Base-by-base conservation (phyloP, 2,329 filamentous ascomycete species). In the Pleoardoris graminearum region DNA sequence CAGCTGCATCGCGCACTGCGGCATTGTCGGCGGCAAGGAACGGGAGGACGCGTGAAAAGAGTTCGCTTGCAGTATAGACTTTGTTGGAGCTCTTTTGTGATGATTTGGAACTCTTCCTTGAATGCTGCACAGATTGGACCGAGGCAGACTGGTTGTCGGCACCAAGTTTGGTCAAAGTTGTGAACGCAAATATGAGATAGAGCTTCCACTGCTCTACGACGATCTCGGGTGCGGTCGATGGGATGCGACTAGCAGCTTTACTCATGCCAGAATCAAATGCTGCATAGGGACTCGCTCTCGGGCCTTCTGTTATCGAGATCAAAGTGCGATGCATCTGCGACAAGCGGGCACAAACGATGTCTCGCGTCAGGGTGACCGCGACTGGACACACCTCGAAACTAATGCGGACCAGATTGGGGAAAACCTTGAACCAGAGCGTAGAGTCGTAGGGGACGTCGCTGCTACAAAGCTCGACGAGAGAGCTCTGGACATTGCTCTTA, bases 161-260 rank as follows among this genome's bases (percentile, higher is more conserved):
- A 8, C 91, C 91, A 8, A 90, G 84, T 60, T 94, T 94, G 32
- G 90, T 92, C 51, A 99, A 80, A 0, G 94, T 97, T 8, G 93
- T 96, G 74, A 95, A 99, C 8, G 93, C 94, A 76, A 99, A 97
- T 50, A 97, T 92, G 22, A 99, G 81, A 71, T 97, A 97, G 2
- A 97, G 79, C 74, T 97, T 97, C 93, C 93, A 99, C 70, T 99
- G 94, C 73, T 97, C 95, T 53, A 99, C 85, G 51, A 97, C 81
- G 19, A 96, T 85, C 63, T 96, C 91, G 0, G 92, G 89, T 16
- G 91, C 88, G 0, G 88, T 87, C 2, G 85, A 87, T 53, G 82
- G 71, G 29, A 76, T 58, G 14, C 74, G 85, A 53, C 82, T 83
- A 67, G 85, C 79, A 60, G 77, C 80, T 66, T 81, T 86, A 23